Evolutionary conservation across 2,329 filamentous ascomycete genomes (phyloP), one percentile per base, ranked within the genome.

Genomic region (Triangularia verruculosa): DNA sequence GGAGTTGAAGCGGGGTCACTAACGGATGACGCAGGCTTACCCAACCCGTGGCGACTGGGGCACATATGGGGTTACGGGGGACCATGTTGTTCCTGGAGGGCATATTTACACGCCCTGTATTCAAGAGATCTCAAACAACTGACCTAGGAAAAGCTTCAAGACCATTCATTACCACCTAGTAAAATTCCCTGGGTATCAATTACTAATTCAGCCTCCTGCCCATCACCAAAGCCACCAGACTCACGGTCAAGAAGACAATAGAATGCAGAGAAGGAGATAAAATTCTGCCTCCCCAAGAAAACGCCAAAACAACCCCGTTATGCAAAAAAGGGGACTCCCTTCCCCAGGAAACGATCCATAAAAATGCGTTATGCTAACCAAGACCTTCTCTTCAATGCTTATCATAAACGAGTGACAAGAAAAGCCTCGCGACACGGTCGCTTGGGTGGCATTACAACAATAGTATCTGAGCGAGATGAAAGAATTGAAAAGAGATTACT

Each of bases 71-170:
- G 27, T 32, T 22, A 17, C 28, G 22, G 51, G 66, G 61, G 55
- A 61, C 56, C 57, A 67, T 58, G 30, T 67, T 67, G 25, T 66
- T 67, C 66, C 66, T 28, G 11, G 39, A n/a, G 39, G n/a, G 39
- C 39, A 27, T 34, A n/a, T n/a, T n/a, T n/a, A n/a, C n/a, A n/a
- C n/a, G n/a, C n/a, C n/a, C 59, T 55, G 47, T 17, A 4, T 32
- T 39, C 47, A 28, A 51, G 47, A 30, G 20, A n/a, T n/a, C n/a
- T n/a, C n/a, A n/a, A n/a, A n/a, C n/a, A n/a, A n/a, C n/a, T n/a
- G n/a, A n/a, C n/a, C n/a, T n/a, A n/a, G n/a, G n/a, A n/a, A n/a
- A n/a, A n/a, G n/a, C n/a, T n/a, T n/a, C n/a, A n/a, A n/a, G n/a
- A n/a, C n/a, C n/a, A n/a, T n/a, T n/a, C n/a, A n/a, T n/a, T n/a